These are phyloP conservation scores for Boletales sp. DNA, from an alignment of 768 basidiomycete genomes.

Conservation along the genomic window DNA sequence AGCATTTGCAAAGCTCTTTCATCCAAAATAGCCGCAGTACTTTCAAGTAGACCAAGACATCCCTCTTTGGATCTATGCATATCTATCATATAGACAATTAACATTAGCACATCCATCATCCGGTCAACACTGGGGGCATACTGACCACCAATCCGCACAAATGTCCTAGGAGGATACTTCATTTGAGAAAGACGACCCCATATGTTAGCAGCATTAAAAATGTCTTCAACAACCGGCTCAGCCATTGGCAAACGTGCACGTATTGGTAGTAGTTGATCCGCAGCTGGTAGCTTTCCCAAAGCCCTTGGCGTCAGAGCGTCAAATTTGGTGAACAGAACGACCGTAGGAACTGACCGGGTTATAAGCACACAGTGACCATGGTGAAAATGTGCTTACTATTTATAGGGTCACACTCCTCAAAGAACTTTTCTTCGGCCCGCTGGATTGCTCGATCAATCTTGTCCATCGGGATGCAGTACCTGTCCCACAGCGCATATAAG, in stretches of 20 bases:
- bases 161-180: neutral
- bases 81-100: neutral
- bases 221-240: neutral
- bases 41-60: constrained; percentile 1
- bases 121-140: too few relatives aligned
- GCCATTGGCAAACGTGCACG: neutral
- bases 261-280: neutral
- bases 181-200: neutral
- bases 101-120: too few relatives aligned
- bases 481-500: neutral
- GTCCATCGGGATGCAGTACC: constrained; percentile 10
- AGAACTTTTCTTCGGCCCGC: constrained; percentile 1
- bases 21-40: neutral
- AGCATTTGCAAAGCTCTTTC: constrained; percentile 1
- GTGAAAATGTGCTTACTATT: neutral
- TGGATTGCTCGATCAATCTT: neutral
- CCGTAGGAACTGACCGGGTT: neutral
- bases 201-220: neutral
- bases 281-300: neutral
- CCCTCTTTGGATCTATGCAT: neutral
- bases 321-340: constrained; percentile 10
- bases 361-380: neutral
- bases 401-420: neutral
- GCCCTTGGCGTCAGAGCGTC: constrained; percentile 3
- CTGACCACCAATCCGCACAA: neutral